Evolutionary conservation across 148 eudicot genomes (phyloP), one percentile per base, ranked within the genome.

Genomic region (Arctostaphylos glauca): DNA sequence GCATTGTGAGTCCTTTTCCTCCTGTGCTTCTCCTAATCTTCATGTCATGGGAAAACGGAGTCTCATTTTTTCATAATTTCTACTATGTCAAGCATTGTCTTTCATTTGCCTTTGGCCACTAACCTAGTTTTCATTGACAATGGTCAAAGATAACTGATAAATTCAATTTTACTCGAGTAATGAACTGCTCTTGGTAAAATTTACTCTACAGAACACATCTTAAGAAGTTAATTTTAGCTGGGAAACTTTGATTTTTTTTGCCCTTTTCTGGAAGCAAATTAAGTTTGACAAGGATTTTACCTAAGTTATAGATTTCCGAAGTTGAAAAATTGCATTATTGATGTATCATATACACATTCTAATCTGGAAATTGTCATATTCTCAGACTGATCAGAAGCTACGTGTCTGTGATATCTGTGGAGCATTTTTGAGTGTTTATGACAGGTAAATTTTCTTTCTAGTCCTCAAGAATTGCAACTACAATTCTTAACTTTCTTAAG

Each of bases 331-430:
- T 80, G 48, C 7, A 15, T 10, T 49, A 7, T 41, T 41, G 14
- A 31, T 54, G 23, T 41, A 58, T 41, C 25, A 43, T 19, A 41
- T 46, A 12, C 13, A 60, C 47, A 66, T 74, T 74, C 83, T 80
- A 46, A 73, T 72, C 8, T 74, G 66, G 23, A 62, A 64, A 67
- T 67, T 79, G 49, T 85, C 82, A 84, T 80, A 46, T 71, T 55
- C 76, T 18, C 47, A 96, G 99, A 96, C 99, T 85, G 98, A 96
- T 90, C 98, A 96, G 90, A 96, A 96, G 92, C 90, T 96, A 71
- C 99, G 99, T 82, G 99, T 96, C 75, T 96, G 99, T 84, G 98
- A 96, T 90, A 96, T 96, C 70, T 96, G 98, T 91, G 99, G 99
- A 87, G 98, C 99, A 80, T 96, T 96, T 85, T 87, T 96, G 88